Base-by-base conservation (phyloP, 129 eudicot species). In the Pulicaria dysenterica region DNA sequence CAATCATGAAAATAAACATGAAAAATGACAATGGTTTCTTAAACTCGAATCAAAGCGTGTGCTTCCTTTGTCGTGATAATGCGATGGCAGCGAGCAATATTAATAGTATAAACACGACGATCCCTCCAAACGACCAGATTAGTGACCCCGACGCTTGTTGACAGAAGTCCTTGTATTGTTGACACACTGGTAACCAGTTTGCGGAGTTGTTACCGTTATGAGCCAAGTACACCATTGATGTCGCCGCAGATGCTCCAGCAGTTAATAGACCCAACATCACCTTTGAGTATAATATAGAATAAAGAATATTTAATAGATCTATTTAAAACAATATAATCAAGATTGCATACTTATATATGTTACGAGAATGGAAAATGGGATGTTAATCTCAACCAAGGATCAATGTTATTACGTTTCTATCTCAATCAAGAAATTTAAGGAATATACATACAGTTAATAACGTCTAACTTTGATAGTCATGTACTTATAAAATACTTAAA, bases 191-290 rank as follows among this genome's bases (percentile, higher is more conserved):
- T 36, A 82, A 50, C 97, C 95, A 88, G 41, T 91, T 88, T 0
- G 95, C 84, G 1, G 86, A 77, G 48, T 73, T 47, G 48, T 73
- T 91, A 51, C 96, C 96, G 19, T 82, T 83, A 72, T 92, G 97
- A 15, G 97, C 97, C 72, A 92, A 64, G 63, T 92, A 91, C 60
- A 91, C 86, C 3, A 87, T 83, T 8, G 97, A 85, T 64, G 97
- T 83, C 34, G 90, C 85, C 54, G 97, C 86, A 31, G 97, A 91
- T 17, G 97, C 92, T 67, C 83, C 97, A 0, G 86, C 72, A 1
- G 85, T 85, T 3, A 85, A 46, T 4, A 85, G 65, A 61, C 75
- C 86, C 69, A 91, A 63, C 84, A 88, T 88, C 38, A 55, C 76
- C 97, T 91, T 38, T 12, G 66, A 73, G 13, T 24, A 24, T 24